These are phyloP conservation scores for Vigna hirtella DNA, from an alignment of 306 rosid species.

Conservation along the genomic window DNA sequence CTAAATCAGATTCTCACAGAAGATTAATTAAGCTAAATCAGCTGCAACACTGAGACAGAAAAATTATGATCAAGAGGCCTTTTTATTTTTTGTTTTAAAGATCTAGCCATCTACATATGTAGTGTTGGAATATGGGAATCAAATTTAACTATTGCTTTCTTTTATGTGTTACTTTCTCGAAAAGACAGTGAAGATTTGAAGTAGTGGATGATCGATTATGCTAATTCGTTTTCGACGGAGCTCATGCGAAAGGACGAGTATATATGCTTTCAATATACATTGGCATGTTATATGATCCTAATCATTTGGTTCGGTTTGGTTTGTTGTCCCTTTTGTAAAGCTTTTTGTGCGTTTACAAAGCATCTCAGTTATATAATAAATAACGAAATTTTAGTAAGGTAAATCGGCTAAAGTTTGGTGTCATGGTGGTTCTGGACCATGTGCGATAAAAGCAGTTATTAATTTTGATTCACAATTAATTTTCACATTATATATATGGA, in stretches of 20 bases:
- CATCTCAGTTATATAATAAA: constrained; percentile 9
- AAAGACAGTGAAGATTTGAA: neutral
- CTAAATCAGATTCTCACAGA: neutral
- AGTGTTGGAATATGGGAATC: constrained; percentile 1
- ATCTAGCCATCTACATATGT: neutral
- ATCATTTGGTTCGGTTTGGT: constrained; percentile 9
- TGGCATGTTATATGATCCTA: neutral
- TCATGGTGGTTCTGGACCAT: constrained; percentile 20
- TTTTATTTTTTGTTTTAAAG: neutral
- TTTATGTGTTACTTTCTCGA: neutral
- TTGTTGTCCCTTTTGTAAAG: neutral
- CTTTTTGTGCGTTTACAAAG: neutral
- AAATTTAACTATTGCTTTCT: neutral
- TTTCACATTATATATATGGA: constrained; percentile 13
- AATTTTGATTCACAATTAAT: neutral
- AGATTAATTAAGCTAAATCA: neutral
- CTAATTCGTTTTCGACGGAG: constrained; percentile 6
- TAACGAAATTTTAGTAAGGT: neutral
- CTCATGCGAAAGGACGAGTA: constrained; percentile 22
- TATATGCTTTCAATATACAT: constrained; percentile 16
- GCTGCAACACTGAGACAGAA: neutral
- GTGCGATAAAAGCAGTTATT: neutral
- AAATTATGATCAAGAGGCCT: neutral
- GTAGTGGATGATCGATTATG: neutral
- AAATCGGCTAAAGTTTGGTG: neutral